Conservation (phyloP, 306 rosid species). For the Vigna unguiculata region DNA sequence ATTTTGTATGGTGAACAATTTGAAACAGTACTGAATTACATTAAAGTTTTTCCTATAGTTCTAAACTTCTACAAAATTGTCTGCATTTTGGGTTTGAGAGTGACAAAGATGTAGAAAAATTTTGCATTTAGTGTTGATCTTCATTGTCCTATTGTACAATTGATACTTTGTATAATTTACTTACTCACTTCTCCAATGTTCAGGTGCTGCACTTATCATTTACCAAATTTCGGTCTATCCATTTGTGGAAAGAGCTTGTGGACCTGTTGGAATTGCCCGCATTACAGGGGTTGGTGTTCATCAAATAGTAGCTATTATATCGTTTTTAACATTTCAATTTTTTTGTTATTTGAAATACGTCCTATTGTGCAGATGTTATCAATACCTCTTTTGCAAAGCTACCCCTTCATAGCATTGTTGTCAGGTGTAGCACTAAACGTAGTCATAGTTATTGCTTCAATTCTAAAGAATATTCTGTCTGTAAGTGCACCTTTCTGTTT, state of each 20-base stretch:
- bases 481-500: conserved; percentile 41
- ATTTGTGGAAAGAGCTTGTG: conserved; percentile 54
- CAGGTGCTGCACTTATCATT: conserved; percentile 66
- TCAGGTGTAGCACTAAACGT: conserved; percentile 49
- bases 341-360: conserved; percentile 16
- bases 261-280: conserved; percentile 57
- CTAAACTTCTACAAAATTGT: not conserved
- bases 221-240: conserved; percentile 68
- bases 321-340: conserved; percentile 16
- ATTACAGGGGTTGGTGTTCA: conserved; percentile 63
- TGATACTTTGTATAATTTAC: too few species aligned
- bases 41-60: not conserved
- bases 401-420: conserved; percentile 52
- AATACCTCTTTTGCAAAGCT: conserved; percentile 58
- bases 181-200: conserved; percentile 25
- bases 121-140: not conserved
- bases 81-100: not conserved
- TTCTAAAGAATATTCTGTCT: conserved; percentile 40
- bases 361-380: conserved; percentile 44
- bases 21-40: not conserved
- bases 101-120: not conserved
- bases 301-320: not conserved
- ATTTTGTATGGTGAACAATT: not conserved
- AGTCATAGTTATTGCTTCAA: conserved; percentile 47
- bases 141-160: not conserved